Percentiles rank a stretch among this genome's conserved stretches.
Conservation (phyloP, 2,329 filamentous ascomycete genomes). For the Penicillium sp. region DNA sequence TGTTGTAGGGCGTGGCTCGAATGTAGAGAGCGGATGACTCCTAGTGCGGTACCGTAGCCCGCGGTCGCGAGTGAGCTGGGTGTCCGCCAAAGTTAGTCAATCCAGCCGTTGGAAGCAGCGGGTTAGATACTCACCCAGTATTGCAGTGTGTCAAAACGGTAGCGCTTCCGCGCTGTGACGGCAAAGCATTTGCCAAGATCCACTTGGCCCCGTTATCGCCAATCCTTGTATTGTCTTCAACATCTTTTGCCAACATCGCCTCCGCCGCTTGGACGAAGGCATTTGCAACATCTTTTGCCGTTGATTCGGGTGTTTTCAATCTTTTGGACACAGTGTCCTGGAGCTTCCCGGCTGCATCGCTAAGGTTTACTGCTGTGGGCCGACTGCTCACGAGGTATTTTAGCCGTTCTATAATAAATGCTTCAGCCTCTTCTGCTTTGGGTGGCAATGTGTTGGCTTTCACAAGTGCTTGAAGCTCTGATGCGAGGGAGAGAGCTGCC, state of each 20-base stretch:
- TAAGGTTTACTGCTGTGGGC: constrained; percentile 92
- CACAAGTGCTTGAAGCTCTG: constrained; percentile 69
- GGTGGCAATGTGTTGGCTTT: constrained; percentile 47
- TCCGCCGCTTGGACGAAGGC: constrained; percentile 82
- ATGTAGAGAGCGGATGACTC: constrained; percentile 86
- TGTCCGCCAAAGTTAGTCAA: constrained; percentile 1
- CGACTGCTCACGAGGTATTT: constrained; percentile 87
- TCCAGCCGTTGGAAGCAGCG: not conserved
- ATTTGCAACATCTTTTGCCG: constrained; percentile 59
- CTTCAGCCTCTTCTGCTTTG: constrained; percentile 64
- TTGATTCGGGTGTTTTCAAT: constrained; percentile 37
- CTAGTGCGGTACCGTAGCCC: constrained; percentile 94
- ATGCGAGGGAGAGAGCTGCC: constrained; percentile 84
- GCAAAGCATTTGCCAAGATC: constrained; percentile 66
- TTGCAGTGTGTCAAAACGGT: constrained; percentile 98
- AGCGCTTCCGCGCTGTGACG: constrained; percentile 60
- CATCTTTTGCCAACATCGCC: constrained; percentile 83
- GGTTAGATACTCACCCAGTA: constrained; percentile 69
- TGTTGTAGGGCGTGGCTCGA: constrained; percentile 70
- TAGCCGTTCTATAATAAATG: constrained; percentile 75
- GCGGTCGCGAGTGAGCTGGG: constrained; percentile 86
- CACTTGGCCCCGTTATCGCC: constrained; percentile 82
- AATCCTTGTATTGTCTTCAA: constrained; percentile 84
- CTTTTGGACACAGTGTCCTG: constrained; percentile 64
- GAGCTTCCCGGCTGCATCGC: constrained; percentile 84